Evolutionary conservation across 495 filamentous ascomycete genomes (phyloP), one percentile per base, ranked within the genome.

Genomic region (Aspergillus funiculosus): DNA sequence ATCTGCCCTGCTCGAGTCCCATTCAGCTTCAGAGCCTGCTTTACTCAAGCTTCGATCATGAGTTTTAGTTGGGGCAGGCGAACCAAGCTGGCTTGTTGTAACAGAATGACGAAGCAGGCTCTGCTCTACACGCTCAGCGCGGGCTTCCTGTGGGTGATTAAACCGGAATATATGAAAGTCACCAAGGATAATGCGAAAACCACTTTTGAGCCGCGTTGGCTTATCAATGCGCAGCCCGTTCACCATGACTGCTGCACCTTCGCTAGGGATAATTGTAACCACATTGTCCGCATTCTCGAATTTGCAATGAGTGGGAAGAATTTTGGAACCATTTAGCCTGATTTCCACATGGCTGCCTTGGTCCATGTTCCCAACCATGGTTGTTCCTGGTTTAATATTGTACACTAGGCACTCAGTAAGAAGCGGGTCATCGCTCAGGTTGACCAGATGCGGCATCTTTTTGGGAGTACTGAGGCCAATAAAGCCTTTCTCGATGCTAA

Each of bases 121-220:
- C 53, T 89, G 81, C 54, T 95, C 89, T 10, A 90, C 89, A 41
- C 94, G 72, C 64, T 99, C 92, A 5, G 89, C 89, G 10, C 87
- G 80, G 26, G 94, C 92, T 67, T 99, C 92, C 71, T 94, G 82
- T 1, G 92, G 92, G 60, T 99, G 88, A 53, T 99, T 99, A 71
- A 99, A 99, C 46, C 92, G 78, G 66, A 97, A 99, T 43, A 99
- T 99, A 60, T 99, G 92, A 58, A 99, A 99, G 63, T 99, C 92
- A 11, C 94, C 92, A 7, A 99, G 70, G 36, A 99, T 99, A 31
- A 99, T 86, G 20, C 92, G 85, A 63, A 86, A 92, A 24, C 92
- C 92, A 66, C 89, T 95, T 53, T 87, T 81, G 29, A 99, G 71
- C 39, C 88, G 77, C 46, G 81, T 89, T 7, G 88, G 82, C 54